Conservation (phyloP, 306 rosid species). For the Prosopis cineraria region DNA sequence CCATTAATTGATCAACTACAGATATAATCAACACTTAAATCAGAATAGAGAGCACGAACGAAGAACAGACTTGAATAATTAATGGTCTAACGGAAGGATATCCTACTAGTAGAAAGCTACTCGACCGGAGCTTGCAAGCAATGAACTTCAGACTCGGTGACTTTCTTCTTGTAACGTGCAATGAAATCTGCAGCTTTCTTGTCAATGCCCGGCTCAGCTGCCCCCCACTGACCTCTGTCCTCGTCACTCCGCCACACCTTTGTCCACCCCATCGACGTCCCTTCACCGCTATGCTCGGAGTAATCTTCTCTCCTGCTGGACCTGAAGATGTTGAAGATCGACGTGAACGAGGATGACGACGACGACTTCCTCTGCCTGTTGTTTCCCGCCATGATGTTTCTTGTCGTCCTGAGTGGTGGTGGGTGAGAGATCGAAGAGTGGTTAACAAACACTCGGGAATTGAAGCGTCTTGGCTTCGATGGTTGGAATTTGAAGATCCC, state of each 20-base stretch:
- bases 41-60: conserved; percentile 1
- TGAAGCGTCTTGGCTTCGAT: conserved; percentile 10
- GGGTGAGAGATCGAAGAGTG: no score
- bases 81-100: neutral
- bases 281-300: conserved; percentile 25
- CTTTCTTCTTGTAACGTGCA: conserved; percentile 36
- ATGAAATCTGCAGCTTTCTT: conserved; percentile 51
- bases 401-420: no score
- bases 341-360: conserved; percentile 48
- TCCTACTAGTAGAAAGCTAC: no score
- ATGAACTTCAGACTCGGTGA: conserved; percentile 42
- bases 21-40: conserved; percentile 31
- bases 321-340: conserved; percentile 65
- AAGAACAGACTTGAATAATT: neutral
- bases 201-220: conserved; percentile 64
- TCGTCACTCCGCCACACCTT: conserved; percentile 75
- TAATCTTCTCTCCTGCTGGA: conserved; percentile 39
- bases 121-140: conserved; percentile 22
- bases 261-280: conserved; percentile 17
- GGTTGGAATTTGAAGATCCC: neutral
- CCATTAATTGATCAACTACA: conserved; percentile 5
- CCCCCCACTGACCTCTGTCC: conserved; percentile 58
- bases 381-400: conserved; percentile 50
- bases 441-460: neutral
- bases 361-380: conserved; percentile 58